Percentiles rank a stretch among this genome's conserved stretches.
Evolutionary conservation across 331 rosid species (phyloP).

Genomic region (Pyracantha coccinea): DNA sequence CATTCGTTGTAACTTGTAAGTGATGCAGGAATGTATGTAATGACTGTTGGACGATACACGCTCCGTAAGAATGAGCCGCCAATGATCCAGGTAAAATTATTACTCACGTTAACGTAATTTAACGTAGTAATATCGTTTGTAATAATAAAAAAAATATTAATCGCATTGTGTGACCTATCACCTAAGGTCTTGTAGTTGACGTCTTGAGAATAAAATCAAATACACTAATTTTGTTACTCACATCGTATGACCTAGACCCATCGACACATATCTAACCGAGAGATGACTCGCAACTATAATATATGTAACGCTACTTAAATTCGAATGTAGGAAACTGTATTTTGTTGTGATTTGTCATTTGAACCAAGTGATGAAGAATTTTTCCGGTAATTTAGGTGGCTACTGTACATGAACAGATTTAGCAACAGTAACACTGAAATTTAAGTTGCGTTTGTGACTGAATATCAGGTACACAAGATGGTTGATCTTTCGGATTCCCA

Average conservation of each 20-base stretch:
- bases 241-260: no score
- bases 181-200: neutral
- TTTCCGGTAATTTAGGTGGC: neutral
- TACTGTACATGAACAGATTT: neutral
- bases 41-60: slow-evolving; percentile 69
- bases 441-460: neutral
- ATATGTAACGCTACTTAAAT: neutral
- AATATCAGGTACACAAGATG: slow-evolving; percentile 74
- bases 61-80: slow-evolving; percentile 37
- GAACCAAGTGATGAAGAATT: neutral
- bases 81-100: slow-evolving; percentile 41
- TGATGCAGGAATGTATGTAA: slow-evolving; percentile 65
- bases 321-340: neutral
- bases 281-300: neutral
- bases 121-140: no score
- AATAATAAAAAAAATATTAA: no score
- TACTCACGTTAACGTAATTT: no score
- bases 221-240: no score
- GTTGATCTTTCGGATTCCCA: slow-evolving; percentile 78
- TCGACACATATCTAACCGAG: neutral
- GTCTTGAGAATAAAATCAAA: neutral
- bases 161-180: no score
- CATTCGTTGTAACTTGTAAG: neutral
- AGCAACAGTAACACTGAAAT: neutral
- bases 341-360: no score